These are phyloP conservation scores for Botryosphaeria dothidea DNA, from an alignment of 2,329 filamentous ascomycete genomes.

Conservation along the genomic window DNA sequence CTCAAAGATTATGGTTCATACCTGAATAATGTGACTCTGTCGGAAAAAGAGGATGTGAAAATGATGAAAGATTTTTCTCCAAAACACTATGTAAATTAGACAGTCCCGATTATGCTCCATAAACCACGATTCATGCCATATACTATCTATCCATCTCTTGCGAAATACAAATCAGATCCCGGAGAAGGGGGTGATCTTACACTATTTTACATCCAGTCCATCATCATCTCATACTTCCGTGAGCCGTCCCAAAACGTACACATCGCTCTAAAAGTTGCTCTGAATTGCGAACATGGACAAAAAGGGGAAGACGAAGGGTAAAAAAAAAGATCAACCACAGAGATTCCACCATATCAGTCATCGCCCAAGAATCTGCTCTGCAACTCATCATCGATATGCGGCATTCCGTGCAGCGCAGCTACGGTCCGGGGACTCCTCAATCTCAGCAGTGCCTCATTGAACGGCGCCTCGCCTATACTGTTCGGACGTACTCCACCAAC, in stretches of 20 bases:
- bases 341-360: neutral
- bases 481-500: conserved; percentile 28
- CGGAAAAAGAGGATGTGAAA: too few species aligned
- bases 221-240: neutral
- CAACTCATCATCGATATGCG: conserved; percentile 32
- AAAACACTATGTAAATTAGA: too few species aligned
- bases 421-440: conserved; percentile 41
- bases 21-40: too few species aligned
- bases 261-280: neutral
- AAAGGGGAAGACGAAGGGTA: neutral
- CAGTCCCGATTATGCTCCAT: conserved; percentile 55
- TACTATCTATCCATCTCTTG: neutral
- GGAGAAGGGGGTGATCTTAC: neutral
- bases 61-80: too few species aligned
- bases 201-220: conserved; percentile 1
- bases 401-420: conserved; percentile 47
- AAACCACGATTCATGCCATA: neutral
- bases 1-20: too few species aligned
- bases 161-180: neutral
- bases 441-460: conserved; percentile 33
- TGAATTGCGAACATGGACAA: neutral
- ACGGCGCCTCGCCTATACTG: conserved; percentile 21
- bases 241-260: neutral
- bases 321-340: neutral
- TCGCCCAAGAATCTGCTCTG: conserved; percentile 31